Percentiles rank a stretch among this genome's conserved stretches.
These are phyloP conservation scores for Symbiodinium pilosum DNA, from an alignment of 73 alveolate genomes.

Conservation along the genomic window DNA sequence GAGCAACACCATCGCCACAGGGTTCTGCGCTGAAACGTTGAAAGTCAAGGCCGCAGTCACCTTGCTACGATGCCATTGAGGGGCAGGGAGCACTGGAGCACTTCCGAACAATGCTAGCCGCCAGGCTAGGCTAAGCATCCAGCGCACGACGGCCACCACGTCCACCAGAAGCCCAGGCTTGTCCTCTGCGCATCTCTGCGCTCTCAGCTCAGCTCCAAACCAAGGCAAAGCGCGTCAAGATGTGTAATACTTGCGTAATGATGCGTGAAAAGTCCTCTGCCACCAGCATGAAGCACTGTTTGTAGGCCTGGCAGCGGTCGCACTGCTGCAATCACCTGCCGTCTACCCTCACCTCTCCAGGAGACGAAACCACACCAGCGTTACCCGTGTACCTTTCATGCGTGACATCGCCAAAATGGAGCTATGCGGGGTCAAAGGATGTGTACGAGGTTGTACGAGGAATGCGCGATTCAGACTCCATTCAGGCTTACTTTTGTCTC, in stretches of 20 bases:
- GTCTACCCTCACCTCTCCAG: conserved; percentile 14
- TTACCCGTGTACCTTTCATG: conserved; percentile 91
- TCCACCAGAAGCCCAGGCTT: conserved; percentile 86
- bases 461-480: too few species aligned
- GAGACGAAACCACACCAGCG: conserved; percentile 43
- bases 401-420: too few species aligned
- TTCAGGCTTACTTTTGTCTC: too few species aligned
- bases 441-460: too few species aligned
- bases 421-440: too few species aligned
- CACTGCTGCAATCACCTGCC: too few species aligned
- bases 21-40: conserved; percentile 89
- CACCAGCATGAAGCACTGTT: conserved; percentile 84
- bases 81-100: too few species aligned
- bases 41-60: conserved; percentile 79
- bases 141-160: conserved; percentile 81
- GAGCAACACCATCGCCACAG: conserved; percentile 39
- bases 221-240: background rate
- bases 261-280: conserved; percentile 13
- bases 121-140: background rate
- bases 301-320: too few species aligned
- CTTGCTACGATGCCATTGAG: too few species aligned
- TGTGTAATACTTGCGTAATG: background rate
- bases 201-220: too few species aligned
- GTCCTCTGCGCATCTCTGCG: background rate
- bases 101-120: too few species aligned